Base-by-base conservation (phyloP, 164 flowering plant genomes). In the Taxillus chinensis region DNA sequence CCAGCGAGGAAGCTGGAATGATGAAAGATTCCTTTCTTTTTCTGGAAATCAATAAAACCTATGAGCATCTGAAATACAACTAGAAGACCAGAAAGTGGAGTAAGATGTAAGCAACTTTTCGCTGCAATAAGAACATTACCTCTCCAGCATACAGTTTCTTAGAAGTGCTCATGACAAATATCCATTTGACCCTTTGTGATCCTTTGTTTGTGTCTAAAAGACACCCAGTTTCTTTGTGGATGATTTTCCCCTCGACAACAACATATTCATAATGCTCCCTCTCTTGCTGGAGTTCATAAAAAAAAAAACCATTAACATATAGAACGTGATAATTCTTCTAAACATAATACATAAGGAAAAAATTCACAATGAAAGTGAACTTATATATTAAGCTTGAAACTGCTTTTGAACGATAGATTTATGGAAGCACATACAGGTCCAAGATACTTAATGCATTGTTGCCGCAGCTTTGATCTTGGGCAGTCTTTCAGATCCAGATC, bases 1-100 rank as follows among this genome's bases (percentile, higher is more conserved):
- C 98, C 96, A 2, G 98, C 96, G 54, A 90, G 81, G 71, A 90
- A 92, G 82, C 93, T 86, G 7, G 96, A 92, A 73, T 90, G 98
- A 68, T 93, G 97, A 74, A 93, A 93, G 41, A 13, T 10, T 57
- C 98, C 96, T 60, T 86, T 92, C 84, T 82, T 84, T 71, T 92
- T 92, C 98, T 90, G 79, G 12, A 48, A 43, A 3, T 11, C 51
- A 48, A 11, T 11, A 48, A 43, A 48, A 48, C 12, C 9, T 48
- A 11, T 48, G 4, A 48, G 13, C 13, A 7, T 48, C 13, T 2
- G 4, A 48, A 48, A 48, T 8, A 48, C 51, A 48, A 48, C 9
- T 14, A 48, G 48, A 60, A 46, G 41, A 11, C 12, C 15, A 37
- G 40, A 66, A 43, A 50, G 5, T 8, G 8, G 16, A 3, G 41